Base-by-base conservation (phyloP, 2,329 filamentous ascomycete genomes). In the Apiospora aurea region DNA sequence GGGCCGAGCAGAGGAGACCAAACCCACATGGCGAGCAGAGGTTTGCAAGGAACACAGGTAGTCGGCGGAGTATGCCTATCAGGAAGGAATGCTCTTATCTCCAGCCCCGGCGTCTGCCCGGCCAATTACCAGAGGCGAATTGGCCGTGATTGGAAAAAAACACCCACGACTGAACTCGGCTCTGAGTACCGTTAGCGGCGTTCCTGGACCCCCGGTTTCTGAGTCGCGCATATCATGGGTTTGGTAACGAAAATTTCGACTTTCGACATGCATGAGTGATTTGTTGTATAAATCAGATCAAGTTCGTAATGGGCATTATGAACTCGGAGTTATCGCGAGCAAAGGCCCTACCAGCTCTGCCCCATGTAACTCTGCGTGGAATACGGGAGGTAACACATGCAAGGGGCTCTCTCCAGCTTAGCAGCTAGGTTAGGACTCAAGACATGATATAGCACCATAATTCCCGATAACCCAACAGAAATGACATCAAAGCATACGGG, bases 41-140 rank as follows among this genome's bases (percentile, higher is more conserved):
- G 57, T 24, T 64, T 64, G 57, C 57, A 64, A 41, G 57, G 57
- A 64, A 64, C n/a, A 10, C 21, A 64, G 3, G 21, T 64, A 64
- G 57, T 41, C 57, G 57, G 57, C 34, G 57, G 57, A 64, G 57
- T 14, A 41, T 64, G 57, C 57, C 57, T 64, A 64, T 64, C 57
- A 41, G 21, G 16, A n/a, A 41, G 38, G 34, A 13, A 21, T 41
- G 29, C 10, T 64, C 57, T 64, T 64, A 64, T 64, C 57, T 64
- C 34, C 29, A 38, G 38, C 16, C 29, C 53, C 26, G 26, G 53
- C 53, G 16, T n/a, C 53, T 38, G 53, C 29, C 53, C 53, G 53
- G 53, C 29, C 53, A 61, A 61, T 61, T 21, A 61, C 8, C 26
- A 26, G 18, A 21, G 53, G 14, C 21, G 53, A 61, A 21, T 11